phyloP scores from a whole-genome alignment of 2,329 filamentous ascomycete species.

The Alternaria conjuncta region DNA sequence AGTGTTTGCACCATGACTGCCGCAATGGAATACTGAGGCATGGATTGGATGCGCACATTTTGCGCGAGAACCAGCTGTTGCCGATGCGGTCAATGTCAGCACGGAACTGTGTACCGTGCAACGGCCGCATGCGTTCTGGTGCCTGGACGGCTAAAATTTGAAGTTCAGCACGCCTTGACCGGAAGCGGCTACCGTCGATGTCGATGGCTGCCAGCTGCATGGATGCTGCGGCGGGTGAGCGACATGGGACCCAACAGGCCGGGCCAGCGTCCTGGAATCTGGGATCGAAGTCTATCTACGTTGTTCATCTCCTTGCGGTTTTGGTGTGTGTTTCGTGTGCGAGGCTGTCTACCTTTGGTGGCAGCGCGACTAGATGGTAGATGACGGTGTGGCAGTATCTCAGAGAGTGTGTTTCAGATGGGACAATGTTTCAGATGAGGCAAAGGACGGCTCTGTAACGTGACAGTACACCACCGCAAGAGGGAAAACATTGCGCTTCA shows the following conservation, averaged over 20 bases:
- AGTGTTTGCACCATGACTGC: background rate
- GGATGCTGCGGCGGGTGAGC: conserved; percentile 11
- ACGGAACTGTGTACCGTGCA: background rate
- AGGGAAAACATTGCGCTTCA: background rate
- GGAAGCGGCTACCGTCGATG: conserved; percentile 1
- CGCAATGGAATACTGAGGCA: background rate
- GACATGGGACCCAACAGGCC: conserved; percentile 9
- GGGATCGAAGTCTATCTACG: conserved; percentile 7
- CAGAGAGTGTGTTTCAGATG: background rate
- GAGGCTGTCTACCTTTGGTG: background rate
- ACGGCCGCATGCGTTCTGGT: background rate
- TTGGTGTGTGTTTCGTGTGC: background rate
- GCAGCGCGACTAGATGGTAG: background rate
- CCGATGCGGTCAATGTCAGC: background rate
- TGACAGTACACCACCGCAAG: background rate
- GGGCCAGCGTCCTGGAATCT: conserved; percentile 18
- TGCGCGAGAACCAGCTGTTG: background rate
- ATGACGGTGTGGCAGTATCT: background rate
- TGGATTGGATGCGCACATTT: background rate
- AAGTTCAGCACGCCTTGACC: conserved; percentile 3
- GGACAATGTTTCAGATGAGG: background rate
- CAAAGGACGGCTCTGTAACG: background rate
- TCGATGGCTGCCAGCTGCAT: conserved; percentile 2
- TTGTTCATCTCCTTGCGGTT: background rate
- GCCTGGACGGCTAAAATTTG: conserved; percentile 1